Conservation (phyloP, 2,329 filamentous ascomycete species). For the Claviceps sp. region DNA sequence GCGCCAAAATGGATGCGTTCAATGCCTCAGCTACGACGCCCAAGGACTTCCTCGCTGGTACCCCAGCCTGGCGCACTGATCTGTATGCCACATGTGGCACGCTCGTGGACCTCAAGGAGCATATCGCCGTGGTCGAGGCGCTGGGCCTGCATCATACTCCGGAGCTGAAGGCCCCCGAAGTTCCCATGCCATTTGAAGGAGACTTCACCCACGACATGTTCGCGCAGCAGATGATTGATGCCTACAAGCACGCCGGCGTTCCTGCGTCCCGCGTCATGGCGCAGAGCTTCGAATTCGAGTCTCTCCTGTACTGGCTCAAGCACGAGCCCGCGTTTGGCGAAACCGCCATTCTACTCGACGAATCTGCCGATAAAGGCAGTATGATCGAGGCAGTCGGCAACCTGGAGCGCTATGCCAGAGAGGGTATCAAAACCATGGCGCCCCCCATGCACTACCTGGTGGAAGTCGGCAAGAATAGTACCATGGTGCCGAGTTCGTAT, state of each 20-base stretch:
- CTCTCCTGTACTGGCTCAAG: slow-evolving; percentile 54
- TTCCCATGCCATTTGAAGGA: slow-evolving; percentile 55
- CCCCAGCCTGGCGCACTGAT: slow-evolving; percentile 49
- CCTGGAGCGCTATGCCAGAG: slow-evolving; percentile 39
- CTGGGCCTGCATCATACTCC: slow-evolving; percentile 50
- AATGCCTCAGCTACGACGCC: slow-evolving; percentile 45
- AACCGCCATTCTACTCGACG: slow-evolving; percentile 53
- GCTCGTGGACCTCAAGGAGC: slow-evolving; percentile 46
- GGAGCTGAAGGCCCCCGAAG: slow-evolving; percentile 53
- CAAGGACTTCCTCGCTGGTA: slow-evolving; percentile 43
- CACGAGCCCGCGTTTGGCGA: slow-evolving; percentile 44
- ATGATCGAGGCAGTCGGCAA: slow-evolving; percentile 41
- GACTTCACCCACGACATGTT: slow-evolving; percentile 52
- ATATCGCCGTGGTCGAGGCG: slow-evolving; percentile 44
- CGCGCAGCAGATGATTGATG: slow-evolving; percentile 50
- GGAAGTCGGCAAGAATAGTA: slow-evolving; percentile 31
- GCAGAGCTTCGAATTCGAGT: slow-evolving; percentile 52
- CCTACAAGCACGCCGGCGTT: slow-evolving; percentile 41
- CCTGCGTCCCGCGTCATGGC: slow-evolving; percentile 40
- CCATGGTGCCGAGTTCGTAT: slow-evolving; percentile 50
- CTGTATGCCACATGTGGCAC: slow-evolving; percentile 52
- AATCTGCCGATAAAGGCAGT: slow-evolving; percentile 40
- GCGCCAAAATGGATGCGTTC: slow-evolving; percentile 56
- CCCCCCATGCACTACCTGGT: slow-evolving; percentile 52
- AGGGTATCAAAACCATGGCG: slow-evolving; percentile 48